Evolutionary conservation across 257 asterid species (phyloP).

Genomic region (Solanum ahanhuiri): DNA sequence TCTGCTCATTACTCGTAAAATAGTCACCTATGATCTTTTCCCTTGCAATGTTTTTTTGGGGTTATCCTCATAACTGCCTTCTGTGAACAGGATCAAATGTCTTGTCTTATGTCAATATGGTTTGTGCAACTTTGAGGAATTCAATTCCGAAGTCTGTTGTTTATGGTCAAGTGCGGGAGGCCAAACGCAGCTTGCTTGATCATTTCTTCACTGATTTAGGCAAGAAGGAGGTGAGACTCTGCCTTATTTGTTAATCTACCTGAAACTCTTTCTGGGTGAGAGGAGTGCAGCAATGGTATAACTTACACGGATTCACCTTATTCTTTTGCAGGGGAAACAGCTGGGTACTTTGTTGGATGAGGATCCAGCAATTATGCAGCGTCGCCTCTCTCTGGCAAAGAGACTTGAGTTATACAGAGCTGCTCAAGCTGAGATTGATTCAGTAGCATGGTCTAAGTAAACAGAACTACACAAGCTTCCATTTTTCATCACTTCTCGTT

Average conservation of each 20-base stretch:
- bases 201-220: slow-evolving; percentile 62
- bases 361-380: slow-evolving; percentile 73
- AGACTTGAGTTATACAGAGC: slow-evolving; percentile 66
- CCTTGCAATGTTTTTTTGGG: neutral
- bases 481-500: neutral
- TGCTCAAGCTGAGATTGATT: slow-evolving; percentile 64
- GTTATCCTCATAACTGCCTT: neutral
- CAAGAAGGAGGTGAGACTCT: slow-evolving; percentile 44
- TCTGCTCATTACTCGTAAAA: neutral
- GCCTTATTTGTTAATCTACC: neutral
- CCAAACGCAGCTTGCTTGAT: slow-evolving; percentile 67
- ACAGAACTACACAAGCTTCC: neutral
- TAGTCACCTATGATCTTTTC: neutral
- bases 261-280: neutral
- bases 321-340: slow-evolving; percentile 32
- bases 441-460: slow-evolving; percentile 66
- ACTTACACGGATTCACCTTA: neutral
- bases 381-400: slow-evolving; percentile 50
- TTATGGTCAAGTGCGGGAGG: slow-evolving; percentile 75
- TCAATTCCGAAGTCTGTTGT: slow-evolving; percentile 73
- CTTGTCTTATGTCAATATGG: slow-evolving; percentile 64
- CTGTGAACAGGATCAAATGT: slow-evolving; percentile 47
- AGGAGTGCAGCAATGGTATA: neutral
- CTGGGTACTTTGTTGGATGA: slow-evolving; percentile 58
- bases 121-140: slow-evolving; percentile 54